These are phyloP conservation scores for Exophiala sideris DNA, from an alignment of 2,329 filamentous ascomycete species.

Conservation along the genomic window DNA sequence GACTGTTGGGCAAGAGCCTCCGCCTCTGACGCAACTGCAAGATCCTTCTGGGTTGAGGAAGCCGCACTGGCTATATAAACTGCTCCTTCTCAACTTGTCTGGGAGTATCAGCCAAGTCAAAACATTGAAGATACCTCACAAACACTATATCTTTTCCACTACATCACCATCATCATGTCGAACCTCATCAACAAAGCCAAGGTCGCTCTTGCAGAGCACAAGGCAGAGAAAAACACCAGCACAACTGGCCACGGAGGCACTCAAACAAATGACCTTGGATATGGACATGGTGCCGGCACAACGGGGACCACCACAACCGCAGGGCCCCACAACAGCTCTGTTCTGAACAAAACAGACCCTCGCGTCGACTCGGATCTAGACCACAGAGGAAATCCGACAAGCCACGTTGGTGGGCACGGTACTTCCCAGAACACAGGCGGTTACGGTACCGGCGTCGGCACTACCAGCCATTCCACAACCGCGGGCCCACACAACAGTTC, in stretches of 20 bases:
- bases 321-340: slow-evolving; percentile 45
- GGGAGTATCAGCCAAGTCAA: not conserved
- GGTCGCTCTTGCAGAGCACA: slow-evolving; percentile 40
- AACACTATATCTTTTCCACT: not conserved
- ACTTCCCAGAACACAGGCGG: slow-evolving; percentile 10
- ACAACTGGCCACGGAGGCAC: slow-evolving; percentile 20
- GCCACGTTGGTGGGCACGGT: slow-evolving; percentile 15
- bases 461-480: slow-evolving; percentile 16
- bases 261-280: not conserved
- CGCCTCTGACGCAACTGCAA: not conserved
- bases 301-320: slow-evolving; percentile 14
- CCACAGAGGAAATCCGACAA: slow-evolving; percentile 19
- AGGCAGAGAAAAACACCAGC: slow-evolving; percentile 15
- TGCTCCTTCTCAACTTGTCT: too few species aligned
- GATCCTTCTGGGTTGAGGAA: too few species aligned
- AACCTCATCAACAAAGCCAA: slow-evolving; percentile 48
- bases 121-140: not conserved
- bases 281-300: not conserved
- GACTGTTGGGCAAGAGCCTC: not conserved
- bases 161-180: slow-evolving; percentile 40
- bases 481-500: slow-evolving; percentile 28
- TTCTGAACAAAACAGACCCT: slow-evolving; percentile 43
- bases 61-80: too few species aligned
- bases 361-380: slow-evolving; percentile 36
- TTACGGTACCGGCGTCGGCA: slow-evolving; percentile 4